phyloP scores from a whole-genome alignment of 169 alveolate genomes.

The Haemoproteus tartakovskyi region DNA sequence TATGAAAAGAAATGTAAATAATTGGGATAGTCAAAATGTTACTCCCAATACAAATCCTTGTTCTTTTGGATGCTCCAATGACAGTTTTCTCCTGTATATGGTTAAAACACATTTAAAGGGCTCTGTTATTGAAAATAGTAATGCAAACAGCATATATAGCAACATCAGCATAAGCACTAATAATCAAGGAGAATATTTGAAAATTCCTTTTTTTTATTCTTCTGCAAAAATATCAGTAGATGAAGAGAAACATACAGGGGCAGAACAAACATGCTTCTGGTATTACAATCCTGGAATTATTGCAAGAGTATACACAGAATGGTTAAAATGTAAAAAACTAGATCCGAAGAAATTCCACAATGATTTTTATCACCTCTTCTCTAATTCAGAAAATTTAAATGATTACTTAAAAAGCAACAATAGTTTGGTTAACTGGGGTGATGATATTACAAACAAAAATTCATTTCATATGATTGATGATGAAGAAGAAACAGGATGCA shows the following conservation, averaged over 20 bases:
- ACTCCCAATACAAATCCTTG: no score
- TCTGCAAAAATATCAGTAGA: conserved; percentile 1
- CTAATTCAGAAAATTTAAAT: conserved; percentile 26
- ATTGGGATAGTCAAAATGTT: no score
- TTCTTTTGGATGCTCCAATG: no score
- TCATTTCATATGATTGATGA: no score
- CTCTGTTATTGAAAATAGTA: no score
- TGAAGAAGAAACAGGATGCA: no score
- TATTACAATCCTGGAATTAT: conserved; percentile 62
- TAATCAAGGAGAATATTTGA: conserved; percentile 20
- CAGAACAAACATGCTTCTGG: conserved; percentile 48
- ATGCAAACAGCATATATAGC: no score
- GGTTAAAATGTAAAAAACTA: conserved; percentile 57
- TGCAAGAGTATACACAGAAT: conserved; percentile 54
- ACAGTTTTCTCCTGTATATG: no score
- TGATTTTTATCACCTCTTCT: conserved; percentile 43
- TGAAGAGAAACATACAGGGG: background rate
- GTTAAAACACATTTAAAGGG: no score
- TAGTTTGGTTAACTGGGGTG: conserved; percentile 20
- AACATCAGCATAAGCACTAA: no score
- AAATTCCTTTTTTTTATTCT: conserved; percentile 19
- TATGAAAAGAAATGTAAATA: no score
- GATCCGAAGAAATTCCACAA: conserved; percentile 48
- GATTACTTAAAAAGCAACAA: conserved; percentile 29
- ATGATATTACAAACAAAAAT: no score